Evolutionary conservation across 768 basidiomycete species (phyloP).

Genomic region (Calocybe gangraenosa): DNA sequence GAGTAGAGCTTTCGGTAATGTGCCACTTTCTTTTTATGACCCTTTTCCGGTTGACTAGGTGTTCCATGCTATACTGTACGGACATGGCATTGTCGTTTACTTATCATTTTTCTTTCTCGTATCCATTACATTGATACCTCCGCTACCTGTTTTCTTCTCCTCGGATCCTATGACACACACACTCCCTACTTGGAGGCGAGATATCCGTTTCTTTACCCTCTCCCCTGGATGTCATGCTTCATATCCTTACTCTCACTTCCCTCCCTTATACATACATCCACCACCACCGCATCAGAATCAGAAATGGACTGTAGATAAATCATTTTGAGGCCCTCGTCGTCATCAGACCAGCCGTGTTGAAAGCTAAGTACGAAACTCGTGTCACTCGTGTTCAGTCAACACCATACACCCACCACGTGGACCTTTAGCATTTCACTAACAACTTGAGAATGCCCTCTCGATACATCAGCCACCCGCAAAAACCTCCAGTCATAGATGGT

Average conservation of each 20-base stretch:
- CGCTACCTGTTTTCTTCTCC: background rate
- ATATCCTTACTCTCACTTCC: background rate
- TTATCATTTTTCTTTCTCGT: too few species aligned
- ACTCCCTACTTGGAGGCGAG: background rate
- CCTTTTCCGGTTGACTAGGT: too few species aligned
- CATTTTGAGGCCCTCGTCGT: background rate
- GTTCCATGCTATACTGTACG: too few species aligned
- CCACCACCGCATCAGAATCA: background rate
- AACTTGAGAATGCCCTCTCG: conserved; percentile 9
- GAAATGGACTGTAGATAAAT: conserved; percentile 1
- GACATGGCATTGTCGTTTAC: too few species aligned
- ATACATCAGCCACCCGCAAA: conserved; percentile 10
- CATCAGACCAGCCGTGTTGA: too few species aligned
- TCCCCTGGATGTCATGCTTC: conserved; percentile 1
- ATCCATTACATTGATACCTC: background rate
- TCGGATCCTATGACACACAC: background rate
- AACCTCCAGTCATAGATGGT: conserved; percentile 8
- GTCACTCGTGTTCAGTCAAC: too few species aligned
- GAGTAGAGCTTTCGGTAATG: too few species aligned
- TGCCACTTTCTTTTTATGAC: too few species aligned
- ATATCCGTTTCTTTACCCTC: background rate
- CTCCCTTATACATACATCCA: background rate
- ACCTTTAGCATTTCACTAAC: too few species aligned
- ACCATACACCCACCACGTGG: too few species aligned
- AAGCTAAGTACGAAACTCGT: too few species aligned